Evolutionary conservation across 176 grass and related monocot species (phyloP).

Genomic region (Avena insularis): DNA sequence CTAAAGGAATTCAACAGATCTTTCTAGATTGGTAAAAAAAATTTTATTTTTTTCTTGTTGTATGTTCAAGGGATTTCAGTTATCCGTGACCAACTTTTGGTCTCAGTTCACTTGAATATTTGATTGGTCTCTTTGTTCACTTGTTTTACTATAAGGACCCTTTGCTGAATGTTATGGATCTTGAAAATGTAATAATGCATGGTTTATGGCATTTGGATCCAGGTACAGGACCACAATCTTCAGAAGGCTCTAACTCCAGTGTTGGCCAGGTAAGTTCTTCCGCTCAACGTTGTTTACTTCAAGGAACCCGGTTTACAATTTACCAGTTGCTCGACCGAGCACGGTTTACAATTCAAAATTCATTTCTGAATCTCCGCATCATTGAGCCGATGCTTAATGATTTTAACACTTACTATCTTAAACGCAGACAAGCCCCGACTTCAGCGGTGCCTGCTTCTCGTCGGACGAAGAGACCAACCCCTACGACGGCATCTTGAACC

Average conservation of each 20-base stretch:
- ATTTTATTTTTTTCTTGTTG: not conserved
- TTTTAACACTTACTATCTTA: constrained; percentile 36
- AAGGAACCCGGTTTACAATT: not conserved
- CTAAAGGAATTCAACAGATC: not conserved
- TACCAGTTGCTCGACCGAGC: no score
- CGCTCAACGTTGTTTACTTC: constrained; percentile 9
- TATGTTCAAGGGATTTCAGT: not conserved
- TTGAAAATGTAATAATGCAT: constrained; percentile 22
- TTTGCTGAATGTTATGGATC: constrained; percentile 27
- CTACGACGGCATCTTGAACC: constrained; percentile 15
- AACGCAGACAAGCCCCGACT: constrained; percentile 35
- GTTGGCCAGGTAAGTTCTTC: constrained; percentile 55
- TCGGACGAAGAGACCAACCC: constrained; percentile 2
- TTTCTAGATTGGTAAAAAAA: not conserved
- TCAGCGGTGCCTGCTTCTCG: constrained; percentile 41
- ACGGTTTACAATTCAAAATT: not conserved
- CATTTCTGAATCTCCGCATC: not conserved
- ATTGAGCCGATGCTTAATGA: constrained; percentile 28
- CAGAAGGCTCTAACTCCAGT: constrained; percentile 35
- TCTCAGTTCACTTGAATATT: not conserved
- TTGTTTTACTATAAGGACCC: constrained; percentile 11
- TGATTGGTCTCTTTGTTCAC: not conserved
- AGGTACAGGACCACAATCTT: constrained; percentile 43
- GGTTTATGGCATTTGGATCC: constrained; percentile 33
- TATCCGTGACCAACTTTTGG: not conserved